Evolutionary conservation across 352 stramenopile genomes (phyloP).

Genomic region (Phytophthora pini): DNA sequence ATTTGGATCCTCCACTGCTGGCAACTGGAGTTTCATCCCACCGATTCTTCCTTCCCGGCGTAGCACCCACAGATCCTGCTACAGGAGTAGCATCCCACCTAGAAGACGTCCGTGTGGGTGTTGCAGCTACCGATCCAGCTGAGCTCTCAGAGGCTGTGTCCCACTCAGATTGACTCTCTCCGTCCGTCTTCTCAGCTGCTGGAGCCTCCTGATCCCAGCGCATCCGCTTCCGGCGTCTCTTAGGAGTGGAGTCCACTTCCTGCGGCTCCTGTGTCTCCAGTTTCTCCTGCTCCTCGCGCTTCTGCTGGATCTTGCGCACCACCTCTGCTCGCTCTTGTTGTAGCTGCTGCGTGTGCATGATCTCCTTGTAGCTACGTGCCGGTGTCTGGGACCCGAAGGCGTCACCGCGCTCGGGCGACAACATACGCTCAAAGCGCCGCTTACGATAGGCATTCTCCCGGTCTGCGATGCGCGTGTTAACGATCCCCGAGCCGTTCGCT

Average conservation of each 20-base stretch:
- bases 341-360: conserved; percentile 92
- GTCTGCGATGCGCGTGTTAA: conserved; percentile 95
- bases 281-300: conserved; percentile 70
- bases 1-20: conserved; percentile 72
- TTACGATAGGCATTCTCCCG: conserved; percentile 93
- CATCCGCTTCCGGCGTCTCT: conserved; percentile 78
- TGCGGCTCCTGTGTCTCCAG: conserved; percentile 37
- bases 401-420: conserved; percentile 91
- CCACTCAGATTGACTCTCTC: conserved; percentile 75
- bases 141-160: conserved; percentile 64
- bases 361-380: conserved; percentile 83
- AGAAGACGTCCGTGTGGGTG: conserved; percentile 62
- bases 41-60: conserved; percentile 73
- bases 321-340: conserved; percentile 89
- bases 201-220: conserved; percentile 86
- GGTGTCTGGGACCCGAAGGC: conserved; percentile 90
- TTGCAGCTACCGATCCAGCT: conserved; percentile 39
- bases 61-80: conserved; percentile 38
- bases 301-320: conserved; percentile 89
- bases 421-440: conserved; percentile 89
- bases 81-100: conserved; percentile 82
- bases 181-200: conserved; percentile 64
- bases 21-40: conserved; percentile 85
- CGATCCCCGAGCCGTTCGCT: conserved; percentile 88
- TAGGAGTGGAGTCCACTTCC: conserved; percentile 46